phyloP scores from a whole-genome alignment of 2,329 filamentous ascomycete genomes.

The Thelonectria discophora region DNA sequence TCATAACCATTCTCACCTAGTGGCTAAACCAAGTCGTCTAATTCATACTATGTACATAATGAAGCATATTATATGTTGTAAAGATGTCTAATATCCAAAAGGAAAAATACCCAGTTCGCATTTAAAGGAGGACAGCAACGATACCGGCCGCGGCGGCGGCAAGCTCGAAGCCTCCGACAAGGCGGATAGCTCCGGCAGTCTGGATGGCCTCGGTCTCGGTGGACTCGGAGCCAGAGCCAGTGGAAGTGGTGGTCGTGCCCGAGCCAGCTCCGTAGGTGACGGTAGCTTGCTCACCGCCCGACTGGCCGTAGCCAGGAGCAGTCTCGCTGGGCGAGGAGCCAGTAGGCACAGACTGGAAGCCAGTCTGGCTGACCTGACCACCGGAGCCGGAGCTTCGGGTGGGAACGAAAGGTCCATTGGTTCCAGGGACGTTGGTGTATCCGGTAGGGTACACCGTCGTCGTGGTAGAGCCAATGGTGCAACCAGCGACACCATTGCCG shows the following conservation, averaged over 20 bases:
- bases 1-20: constrained; percentile 40
- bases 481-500: constrained; percentile 42
- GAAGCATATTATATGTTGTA: constrained; percentile 42
- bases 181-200: constrained; percentile 42
- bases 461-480: constrained; percentile 45
- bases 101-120: constrained; percentile 31
- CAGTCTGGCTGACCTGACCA: constrained; percentile 21
- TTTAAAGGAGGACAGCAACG: constrained; percentile 48
- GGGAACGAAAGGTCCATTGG: constrained; percentile 20
- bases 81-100: constrained; percentile 34
- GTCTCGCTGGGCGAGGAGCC: background rate
- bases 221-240: background rate
- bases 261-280: constrained; percentile 9
- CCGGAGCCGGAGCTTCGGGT: constrained; percentile 9
- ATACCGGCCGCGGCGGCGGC: constrained; percentile 46
- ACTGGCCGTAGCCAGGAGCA: constrained; percentile 1
- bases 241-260: constrained; percentile 1
- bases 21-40: constrained; percentile 38
- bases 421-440: constrained; percentile 47
- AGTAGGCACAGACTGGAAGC: background rate
- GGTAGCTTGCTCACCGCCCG: background rate
- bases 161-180: constrained; percentile 42
- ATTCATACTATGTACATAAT: constrained; percentile 43
- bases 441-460: constrained; percentile 42
- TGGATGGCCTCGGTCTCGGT: constrained; percentile 4